A percentile compares a stretch with the other conserved stretches of the same genome.
These are phyloP conservation scores for Penicillium waksmanii DNA, from an alignment of 495 filamentous ascomycete species.

Conservation along the genomic window DNA sequence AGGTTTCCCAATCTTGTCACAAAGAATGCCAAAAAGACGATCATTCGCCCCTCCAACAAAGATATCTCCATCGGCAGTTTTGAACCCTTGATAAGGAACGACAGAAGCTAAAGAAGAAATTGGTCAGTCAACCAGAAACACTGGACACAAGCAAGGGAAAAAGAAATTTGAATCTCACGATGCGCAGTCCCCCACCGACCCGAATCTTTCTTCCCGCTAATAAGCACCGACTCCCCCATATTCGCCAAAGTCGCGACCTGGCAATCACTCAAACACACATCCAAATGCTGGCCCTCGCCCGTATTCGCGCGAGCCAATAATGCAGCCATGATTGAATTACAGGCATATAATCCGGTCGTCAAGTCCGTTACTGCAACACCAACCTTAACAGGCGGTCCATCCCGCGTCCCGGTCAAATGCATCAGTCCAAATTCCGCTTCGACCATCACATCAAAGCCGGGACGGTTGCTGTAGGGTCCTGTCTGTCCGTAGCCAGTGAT, in stretches of 20 bases:
- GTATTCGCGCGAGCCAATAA: slow-evolving; percentile 67
- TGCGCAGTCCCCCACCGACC: slow-evolving; percentile 94
- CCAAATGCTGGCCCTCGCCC: slow-evolving; percentile 84
- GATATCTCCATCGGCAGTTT: slow-evolving; percentile 84
- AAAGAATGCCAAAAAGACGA: slow-evolving; percentile 82
- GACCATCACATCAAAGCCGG: slow-evolving; percentile 97
- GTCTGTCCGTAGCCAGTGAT: slow-evolving; percentile 83
- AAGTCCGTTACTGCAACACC: slow-evolving; percentile 94
- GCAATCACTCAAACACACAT: slow-evolving; percentile 85
- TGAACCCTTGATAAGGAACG: slow-evolving; percentile 88
- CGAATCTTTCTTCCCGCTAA: slow-evolving; percentile 80
- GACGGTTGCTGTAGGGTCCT: slow-evolving; percentile 80
- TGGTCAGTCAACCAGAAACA: slow-evolving; percentile 1
- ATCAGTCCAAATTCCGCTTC: slow-evolving; percentile 95
- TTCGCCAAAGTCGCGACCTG: slow-evolving; percentile 90
- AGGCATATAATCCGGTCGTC: slow-evolving; percentile 88
- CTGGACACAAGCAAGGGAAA: background rate
- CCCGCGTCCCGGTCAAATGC: slow-evolving; percentile 88
- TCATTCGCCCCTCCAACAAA: slow-evolving; percentile 93
- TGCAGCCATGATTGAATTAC: slow-evolving; percentile 91
- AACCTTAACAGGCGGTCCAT: slow-evolving; percentile 94
- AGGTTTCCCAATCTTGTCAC: slow-evolving; percentile 70
- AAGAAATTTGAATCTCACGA: slow-evolving; percentile 56
- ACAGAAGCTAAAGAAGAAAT: slow-evolving; percentile 67
- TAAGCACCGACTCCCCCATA: slow-evolving; percentile 84